Conservation (phyloP, 2,329 filamentous ascomycete genomes). For the Talaromyces verruculosus region DNA sequence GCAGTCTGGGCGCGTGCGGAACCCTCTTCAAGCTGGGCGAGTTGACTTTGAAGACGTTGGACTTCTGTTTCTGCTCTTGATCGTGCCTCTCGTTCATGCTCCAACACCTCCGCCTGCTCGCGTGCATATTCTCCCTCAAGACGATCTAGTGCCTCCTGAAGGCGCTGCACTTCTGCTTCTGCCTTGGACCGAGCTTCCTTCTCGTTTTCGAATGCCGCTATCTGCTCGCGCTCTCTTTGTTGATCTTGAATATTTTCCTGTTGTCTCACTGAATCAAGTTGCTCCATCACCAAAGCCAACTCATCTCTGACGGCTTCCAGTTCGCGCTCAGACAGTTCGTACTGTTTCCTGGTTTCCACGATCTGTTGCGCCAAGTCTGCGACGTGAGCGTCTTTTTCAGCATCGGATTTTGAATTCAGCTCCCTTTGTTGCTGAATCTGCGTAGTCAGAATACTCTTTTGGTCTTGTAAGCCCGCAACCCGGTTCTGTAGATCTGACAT, state of each 20-base stretch:
- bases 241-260: conserved; percentile 37
- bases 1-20: conserved; percentile 65
- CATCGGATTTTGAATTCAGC: conserved; percentile 82
- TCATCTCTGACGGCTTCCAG: conserved; percentile 42
- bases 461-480: conserved; percentile 75
- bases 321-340: conserved; percentile 55
- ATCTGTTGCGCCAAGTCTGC: conserved; percentile 48
- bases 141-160: conserved; percentile 51
- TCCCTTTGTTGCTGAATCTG: conserved; percentile 96
- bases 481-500: conserved; percentile 77
- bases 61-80: conserved; percentile 30
- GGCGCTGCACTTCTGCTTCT: conserved; percentile 34
- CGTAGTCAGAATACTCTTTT: conserved; percentile 82
- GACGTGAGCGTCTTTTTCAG: conserved; percentile 52
- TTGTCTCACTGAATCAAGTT: conserved; percentile 45
- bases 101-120: conserved; percentile 43
- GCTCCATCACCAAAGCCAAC: conserved; percentile 43
- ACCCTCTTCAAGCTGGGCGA: conserved; percentile 59
- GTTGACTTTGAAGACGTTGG: conserved; percentile 46
- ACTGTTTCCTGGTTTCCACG: conserved; percentile 63
- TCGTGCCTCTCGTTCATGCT: conserved; percentile 19
- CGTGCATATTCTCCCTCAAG: conserved; percentile 65
- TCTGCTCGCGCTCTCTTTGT: conserved; percentile 34
- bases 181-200: conserved; percentile 32
- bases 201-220: conserved; percentile 31